Evolutionary conservation across 805 yeast genomes (phyloP), one percentile per base, ranked within the genome.

Genomic region (Nakazawaea wickerhamii): DNA sequence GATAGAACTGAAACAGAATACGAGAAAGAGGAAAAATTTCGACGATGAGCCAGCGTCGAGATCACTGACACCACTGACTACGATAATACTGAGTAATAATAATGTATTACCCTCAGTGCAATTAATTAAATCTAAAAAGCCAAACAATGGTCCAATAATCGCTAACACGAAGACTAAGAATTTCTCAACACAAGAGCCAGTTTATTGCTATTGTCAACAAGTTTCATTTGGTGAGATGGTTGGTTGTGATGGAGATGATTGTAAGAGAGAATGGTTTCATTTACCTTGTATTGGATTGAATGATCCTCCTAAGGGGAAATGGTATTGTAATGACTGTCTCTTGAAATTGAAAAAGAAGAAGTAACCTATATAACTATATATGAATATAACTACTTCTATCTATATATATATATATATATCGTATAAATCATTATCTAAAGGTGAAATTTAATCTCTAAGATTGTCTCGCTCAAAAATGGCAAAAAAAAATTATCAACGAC

Each of bases 221-320:
- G 95, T 90, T 0, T 91, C 97, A 4, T 93, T 85, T 58, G 99
- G 99, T 15, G 98, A 93, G 57, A 93, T 93, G 99, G 97, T 93
- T 47, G 99, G 95, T 2, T 93, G 99, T 65, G 99, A 93, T 57
- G 97, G 96, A 10, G 90, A 86, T 27, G 79, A 81, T 45, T 91
- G 98, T 67, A 81, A 81, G 58, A 71, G 88, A 42, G 98, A 90
- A 61, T 90, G 98, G 98, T 90, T 90, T 65, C 98, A 90, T 67
- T 68, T 91, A 51, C 95, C 95, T 14, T 90, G 98, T 63, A 84
- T 87, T 33, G 96, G 96, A 0, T 72, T 89, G 53, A 78, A 81
- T 39, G 81, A 88, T 38, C 76, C 91, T 4, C 98, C 97, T 2
- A 84, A 81, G 65, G 89, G 89, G 10, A 82, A 81, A 54, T 84